phyloP scores from a whole-genome alignment of 1,139 yeast species.

The Pichia sp. region DNA sequence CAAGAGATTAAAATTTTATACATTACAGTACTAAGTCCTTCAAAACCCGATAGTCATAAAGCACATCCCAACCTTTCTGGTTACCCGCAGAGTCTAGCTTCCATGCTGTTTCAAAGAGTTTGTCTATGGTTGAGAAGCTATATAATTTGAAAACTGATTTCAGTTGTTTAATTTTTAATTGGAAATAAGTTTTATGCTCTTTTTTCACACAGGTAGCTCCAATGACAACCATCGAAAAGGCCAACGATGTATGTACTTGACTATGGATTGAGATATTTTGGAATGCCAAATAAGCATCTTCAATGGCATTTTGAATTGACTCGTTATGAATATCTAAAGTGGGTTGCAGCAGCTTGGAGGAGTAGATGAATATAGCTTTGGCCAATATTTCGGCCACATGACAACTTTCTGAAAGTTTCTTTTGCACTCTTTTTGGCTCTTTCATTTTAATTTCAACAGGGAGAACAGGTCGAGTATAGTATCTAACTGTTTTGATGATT shows the following conservation, averaged over 20 bases:
- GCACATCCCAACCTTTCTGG: constrained; percentile 7
- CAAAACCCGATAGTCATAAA: constrained; percentile 3
- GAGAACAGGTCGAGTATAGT: constrained; percentile 20
- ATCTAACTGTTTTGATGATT: constrained; percentile 14
- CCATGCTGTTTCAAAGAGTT: constrained; percentile 17
- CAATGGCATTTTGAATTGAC: constrained; percentile 14
- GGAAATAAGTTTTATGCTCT: constrained; percentile 17
- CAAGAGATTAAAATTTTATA: neutral
- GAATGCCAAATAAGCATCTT: constrained; percentile 13
- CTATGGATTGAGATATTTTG: constrained; percentile 17
- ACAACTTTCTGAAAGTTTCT: constrained; percentile 23
- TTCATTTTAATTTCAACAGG: constrained; percentile 17
- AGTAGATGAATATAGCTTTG: constrained; percentile 18
- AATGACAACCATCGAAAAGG: constrained; percentile 21
- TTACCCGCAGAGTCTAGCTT: constrained; percentile 1
- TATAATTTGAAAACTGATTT: constrained; percentile 9
- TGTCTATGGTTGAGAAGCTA: constrained; percentile 10
- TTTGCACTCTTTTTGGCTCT: constrained; percentile 21
- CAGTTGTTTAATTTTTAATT: constrained; percentile 17
- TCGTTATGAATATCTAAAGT: constrained; percentile 7
- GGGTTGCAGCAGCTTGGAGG: constrained; percentile 19
- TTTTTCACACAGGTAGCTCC: constrained; percentile 17
- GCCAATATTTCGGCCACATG: constrained; percentile 20
- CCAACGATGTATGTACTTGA: constrained; percentile 14
- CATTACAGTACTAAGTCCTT: neutral